Percentiles rank a stretch among this genome's conserved stretches.
phyloP scores from a whole-genome alignment of 371 early-diverging fungal genomes.

The Mortierella sp. region DNA sequence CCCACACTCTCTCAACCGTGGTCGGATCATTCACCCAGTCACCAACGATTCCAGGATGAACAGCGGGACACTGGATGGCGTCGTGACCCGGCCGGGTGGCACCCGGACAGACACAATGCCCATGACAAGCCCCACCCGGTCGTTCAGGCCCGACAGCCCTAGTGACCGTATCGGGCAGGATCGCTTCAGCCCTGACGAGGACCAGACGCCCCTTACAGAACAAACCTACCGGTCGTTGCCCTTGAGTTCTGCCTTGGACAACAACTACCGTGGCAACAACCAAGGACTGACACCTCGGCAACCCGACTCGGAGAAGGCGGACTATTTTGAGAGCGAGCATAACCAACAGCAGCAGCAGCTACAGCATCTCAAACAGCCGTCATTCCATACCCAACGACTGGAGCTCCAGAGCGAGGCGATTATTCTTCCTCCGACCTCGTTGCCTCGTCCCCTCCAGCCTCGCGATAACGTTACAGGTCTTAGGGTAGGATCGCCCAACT shows the following conservation, averaged over 20 bases:
- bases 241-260: constrained; percentile 6
- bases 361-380: constrained; percentile 4
- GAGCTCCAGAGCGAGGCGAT: constrained; percentile 37
- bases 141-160: constrained; percentile 29
- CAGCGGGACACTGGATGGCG: constrained; percentile 52
- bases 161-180: constrained; percentile 52
- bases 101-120: constrained; percentile 16
- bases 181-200: constrained; percentile 42
- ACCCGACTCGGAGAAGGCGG: constrained; percentile 21
- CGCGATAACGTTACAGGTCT: constrained; percentile 28
- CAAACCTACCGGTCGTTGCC: constrained; percentile 20
- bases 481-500: constrained; percentile 19
- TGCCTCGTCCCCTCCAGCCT: constrained; percentile 49
- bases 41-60: constrained; percentile 43
- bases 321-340: constrained; percentile 20
- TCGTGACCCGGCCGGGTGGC: constrained; percentile 19
- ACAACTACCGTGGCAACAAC: neutral
- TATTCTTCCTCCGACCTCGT: constrained; percentile 29
- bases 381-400: neutral
- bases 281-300: neutral
- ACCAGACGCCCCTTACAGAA: constrained; percentile 28
- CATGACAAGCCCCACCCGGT: constrained; percentile 15
- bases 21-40: constrained; percentile 29
- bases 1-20: constrained; percentile 34
- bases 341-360: constrained; percentile 19